A percentile compares a stretch with the other conserved stretches of the same genome.
These are phyloP conservation scores for slime mould (Dictyostelium discoideum) DNA, from an alignment of 78 protist species.

Conservation along the genomic window DNA sequence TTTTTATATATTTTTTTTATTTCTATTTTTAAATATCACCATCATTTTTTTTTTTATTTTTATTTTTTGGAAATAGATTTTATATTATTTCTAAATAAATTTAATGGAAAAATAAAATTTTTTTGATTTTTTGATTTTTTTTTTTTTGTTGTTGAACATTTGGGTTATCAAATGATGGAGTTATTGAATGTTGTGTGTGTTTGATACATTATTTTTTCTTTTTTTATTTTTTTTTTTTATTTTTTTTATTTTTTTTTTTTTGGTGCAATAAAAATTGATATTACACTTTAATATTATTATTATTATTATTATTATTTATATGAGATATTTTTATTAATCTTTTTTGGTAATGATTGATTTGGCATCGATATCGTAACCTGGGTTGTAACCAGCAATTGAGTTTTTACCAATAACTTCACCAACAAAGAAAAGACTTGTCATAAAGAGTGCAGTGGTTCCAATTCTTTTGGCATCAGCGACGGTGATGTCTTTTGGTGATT, in stretches of 20 bases:
- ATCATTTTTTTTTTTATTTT: not conserved
- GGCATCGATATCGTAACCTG: conserved; percentile 70
- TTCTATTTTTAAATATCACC: not conserved
- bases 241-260: not conserved
- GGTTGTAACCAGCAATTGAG: conserved; percentile 41
- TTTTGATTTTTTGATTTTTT: not conserved
- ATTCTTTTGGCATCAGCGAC: conserved; percentile 66
- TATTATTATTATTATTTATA: not conserved
- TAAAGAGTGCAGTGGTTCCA: not conserved
- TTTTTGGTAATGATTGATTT: not conserved
- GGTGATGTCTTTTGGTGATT: conserved; percentile 68
- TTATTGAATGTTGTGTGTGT: not conserved
- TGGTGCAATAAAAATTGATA: not conserved
- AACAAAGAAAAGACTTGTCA: conserved; percentile 8
- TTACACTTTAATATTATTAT: not conserved
- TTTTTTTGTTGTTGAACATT: not conserved
- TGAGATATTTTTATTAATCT: not conserved
- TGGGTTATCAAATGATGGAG: not conserved
- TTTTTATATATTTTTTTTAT: too few relatives aligned
- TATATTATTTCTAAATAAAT: not conserved
- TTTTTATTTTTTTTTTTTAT: too few relatives aligned
- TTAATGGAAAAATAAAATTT: not conserved
- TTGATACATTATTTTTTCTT: not conserved
- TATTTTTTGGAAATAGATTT: not conserved
- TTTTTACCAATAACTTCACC: conserved; percentile 70